A percentile compares a stretch with the other conserved stretches of the same genome.
phyloP scores from a whole-genome alignment of 441 rosid genomes.

The Mallotus japonicus region DNA sequence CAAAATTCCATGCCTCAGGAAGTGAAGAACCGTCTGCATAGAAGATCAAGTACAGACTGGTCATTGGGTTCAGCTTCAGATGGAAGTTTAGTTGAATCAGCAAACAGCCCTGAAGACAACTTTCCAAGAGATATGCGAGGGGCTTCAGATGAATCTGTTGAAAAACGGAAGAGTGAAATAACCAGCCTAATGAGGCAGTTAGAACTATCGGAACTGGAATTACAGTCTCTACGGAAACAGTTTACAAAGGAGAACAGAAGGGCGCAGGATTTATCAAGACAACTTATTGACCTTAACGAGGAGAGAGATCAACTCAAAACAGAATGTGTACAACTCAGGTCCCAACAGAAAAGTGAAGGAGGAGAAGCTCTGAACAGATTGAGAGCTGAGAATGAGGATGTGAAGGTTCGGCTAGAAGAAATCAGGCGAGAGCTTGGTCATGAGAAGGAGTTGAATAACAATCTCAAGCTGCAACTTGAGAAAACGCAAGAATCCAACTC shows the following conservation, averaged over 20 bases:
- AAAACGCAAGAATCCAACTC: constrained; percentile 77
- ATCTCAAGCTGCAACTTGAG: constrained; percentile 66
- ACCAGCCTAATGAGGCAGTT: constrained; percentile 56
- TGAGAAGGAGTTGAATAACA: constrained; percentile 64
- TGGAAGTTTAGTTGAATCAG: constrained; percentile 65
- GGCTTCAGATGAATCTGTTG: constrained; percentile 55
- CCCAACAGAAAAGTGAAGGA: constrained; percentile 33
- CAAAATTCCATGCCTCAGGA: constrained; percentile 51
- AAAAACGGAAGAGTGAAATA: constrained; percentile 65
- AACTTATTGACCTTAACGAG: constrained; percentile 54
- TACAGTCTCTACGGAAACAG: constrained; percentile 78
- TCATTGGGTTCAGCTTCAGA: constrained; percentile 79
- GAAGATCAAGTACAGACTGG: constrained; percentile 82
- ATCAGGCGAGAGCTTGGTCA: constrained; percentile 58
- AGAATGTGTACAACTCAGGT: constrained; percentile 55
- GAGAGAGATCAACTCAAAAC: constrained; percentile 59
- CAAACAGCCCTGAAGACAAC: constrained; percentile 62
- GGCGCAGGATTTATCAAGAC: constrained; percentile 71
- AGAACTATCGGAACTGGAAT: constrained; percentile 74
- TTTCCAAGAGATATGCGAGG: constrained; percentile 51
- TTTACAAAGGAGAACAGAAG: constrained; percentile 74
- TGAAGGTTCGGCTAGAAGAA: constrained; percentile 54
- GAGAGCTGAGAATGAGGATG: constrained; percentile 47
- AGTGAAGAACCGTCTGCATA: constrained; percentile 39
- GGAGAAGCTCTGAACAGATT: constrained; percentile 42